Base-by-base conservation (phyloP, 768 basidiomycete genomes). In the Lyophyllum decastes region DNA sequence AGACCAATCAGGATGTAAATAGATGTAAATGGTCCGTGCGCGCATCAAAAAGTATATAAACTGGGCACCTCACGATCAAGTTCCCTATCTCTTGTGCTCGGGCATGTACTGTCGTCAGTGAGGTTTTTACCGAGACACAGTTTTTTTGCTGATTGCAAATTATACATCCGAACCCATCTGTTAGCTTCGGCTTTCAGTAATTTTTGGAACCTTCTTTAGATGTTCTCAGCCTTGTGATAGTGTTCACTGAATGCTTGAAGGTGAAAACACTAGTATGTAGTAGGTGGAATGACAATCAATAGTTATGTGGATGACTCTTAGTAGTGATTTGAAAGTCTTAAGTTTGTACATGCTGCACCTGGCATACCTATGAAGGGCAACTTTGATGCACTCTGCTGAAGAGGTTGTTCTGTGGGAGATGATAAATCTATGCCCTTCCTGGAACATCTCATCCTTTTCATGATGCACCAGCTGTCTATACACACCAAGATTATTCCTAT, bases 61-160 rank as follows among this genome's bases (percentile, higher is more conserved):
- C 10, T 2, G 30, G 3, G 33, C 10, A 30, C 25, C 40, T 24
- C 30, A 41, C 19, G 0, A 44, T 17, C 4, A 24, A 17, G 59
- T 71, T 79, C 77, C 65, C 65, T 66, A 87, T 87, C 87, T 89
- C 88, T 93, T 93, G 90, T 92, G 89, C 89, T 91, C 88, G 90
- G 89, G 89, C 88, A 89, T 86, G 89, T 87, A 90, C 88, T 89
- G 87, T 90, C 88, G 87, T 86, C 87, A 89, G 90, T 92, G 91
- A 93, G 89, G 91, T 93, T 81, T 85, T 79, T 89, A 92, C 90
- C 88, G 91, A 93, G 89, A 86, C 87, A 88, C 87, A 90, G 89
- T 90, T 83, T 90, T n/a, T 79, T 92, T 91, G 90, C 89, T 92
- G 87, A 88, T 92, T 92, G 90, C 90, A 92, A 92, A 92, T 90